Evolutionary conservation across 176 grass and related monocot species (phyloP).

Genomic region (Aegilops umbellulata): DNA sequence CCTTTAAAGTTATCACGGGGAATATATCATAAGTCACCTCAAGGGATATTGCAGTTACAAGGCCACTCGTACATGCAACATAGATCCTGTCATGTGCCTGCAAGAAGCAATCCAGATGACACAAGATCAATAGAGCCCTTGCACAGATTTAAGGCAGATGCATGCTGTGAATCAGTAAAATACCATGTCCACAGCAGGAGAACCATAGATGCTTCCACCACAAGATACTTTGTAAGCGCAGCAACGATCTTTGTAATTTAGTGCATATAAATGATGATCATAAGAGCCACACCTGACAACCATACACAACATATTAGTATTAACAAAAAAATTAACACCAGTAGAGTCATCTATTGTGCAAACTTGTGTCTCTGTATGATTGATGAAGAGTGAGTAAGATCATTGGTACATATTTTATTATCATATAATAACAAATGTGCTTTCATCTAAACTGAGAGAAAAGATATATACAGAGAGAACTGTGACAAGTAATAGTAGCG

Average conservation of each 20-base stretch:
- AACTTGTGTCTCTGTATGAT: background rate
- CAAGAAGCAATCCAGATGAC: conserved; percentile 17
- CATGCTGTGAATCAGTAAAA: conserved; percentile 7
- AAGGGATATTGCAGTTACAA: conserved; percentile 74
- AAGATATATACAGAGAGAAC: background rate
- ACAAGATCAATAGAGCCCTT: background rate
- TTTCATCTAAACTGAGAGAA: background rate
- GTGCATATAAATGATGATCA: conserved; percentile 78
- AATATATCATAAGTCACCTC: conserved; percentile 48
- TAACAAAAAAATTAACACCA: background rate
- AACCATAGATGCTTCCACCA: conserved; percentile 97
- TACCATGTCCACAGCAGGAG: conserved; percentile 71
- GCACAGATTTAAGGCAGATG: conserved; percentile 2
- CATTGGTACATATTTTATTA: conserved; percentile 7
- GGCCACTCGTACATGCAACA: conserved; percentile 75
- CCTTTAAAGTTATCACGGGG: background rate
- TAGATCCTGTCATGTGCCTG: conserved; percentile 62
- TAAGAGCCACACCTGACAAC: conserved; percentile 86
- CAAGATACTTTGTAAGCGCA: conserved; percentile 78
- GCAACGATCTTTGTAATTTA: conserved; percentile 69
- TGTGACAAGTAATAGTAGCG: background rate
- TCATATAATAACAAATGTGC: background rate
- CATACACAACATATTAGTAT: background rate
- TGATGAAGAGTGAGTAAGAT: conserved; percentile 7
- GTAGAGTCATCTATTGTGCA: background rate